Percentiles rank a stretch among this genome's conserved stretches.
Evolutionary conservation across 345 rosid species (phyloP).

Genomic region (Eucalyptus pauciflora): DNA sequence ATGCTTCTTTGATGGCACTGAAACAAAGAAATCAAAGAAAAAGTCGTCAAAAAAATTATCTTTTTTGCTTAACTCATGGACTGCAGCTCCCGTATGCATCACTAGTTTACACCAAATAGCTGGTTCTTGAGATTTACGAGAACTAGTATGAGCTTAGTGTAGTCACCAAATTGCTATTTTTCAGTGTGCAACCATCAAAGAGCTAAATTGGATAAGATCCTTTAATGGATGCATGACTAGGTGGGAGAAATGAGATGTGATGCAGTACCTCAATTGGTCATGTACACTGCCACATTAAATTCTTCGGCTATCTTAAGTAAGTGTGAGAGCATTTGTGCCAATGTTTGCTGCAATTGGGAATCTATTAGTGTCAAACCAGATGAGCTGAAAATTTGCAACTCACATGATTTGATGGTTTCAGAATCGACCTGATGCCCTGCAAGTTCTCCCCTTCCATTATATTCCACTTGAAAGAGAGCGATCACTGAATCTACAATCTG

Average conservation of each 20-base stretch:
- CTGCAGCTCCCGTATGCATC: not conserved
- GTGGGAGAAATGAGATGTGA: too few relatives aligned
- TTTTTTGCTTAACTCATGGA: not conserved
- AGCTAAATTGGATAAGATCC: not conserved
- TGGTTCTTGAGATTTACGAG: not conserved
- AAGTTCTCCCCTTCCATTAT: not conserved
- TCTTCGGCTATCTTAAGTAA: not conserved
- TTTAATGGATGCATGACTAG: too few relatives aligned
- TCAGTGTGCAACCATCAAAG: not conserved
- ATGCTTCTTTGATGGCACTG: too few relatives aligned
- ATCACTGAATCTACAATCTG: too few relatives aligned
- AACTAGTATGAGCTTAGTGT: not conserved
- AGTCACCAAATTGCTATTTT: not conserved
- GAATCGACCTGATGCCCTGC: rapidly evolving
- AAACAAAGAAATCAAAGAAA: too few relatives aligned
- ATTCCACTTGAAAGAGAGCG: not conserved
- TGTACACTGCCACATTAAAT: too few relatives aligned
- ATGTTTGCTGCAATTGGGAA: not conserved
- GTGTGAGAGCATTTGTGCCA: not conserved
- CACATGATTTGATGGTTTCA: too few relatives aligned
- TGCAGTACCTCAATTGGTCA: too few relatives aligned
- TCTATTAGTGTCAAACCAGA: too few relatives aligned
- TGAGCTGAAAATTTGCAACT: too few relatives aligned
- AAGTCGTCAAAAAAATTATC: too few relatives aligned
- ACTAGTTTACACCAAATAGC: not conserved